Percentiles rank a stretch among this genome's conserved stretches.
Conservation (phyloP, 2,329 filamentous ascomycete species). For the Phaeoacremonium minimum region DNA sequence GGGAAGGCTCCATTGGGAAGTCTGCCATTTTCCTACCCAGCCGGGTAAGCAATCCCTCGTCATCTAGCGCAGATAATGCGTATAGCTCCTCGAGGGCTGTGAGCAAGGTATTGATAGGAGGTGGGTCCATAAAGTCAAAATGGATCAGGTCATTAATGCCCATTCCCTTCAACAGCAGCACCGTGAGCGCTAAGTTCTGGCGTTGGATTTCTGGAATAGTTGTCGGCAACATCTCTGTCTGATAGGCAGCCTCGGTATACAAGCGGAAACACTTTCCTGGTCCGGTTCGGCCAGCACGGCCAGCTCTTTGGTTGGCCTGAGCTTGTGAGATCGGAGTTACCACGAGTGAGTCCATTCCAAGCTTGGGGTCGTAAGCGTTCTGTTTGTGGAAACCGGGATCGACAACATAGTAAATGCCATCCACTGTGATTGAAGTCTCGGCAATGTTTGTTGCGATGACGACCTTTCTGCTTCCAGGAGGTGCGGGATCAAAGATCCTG, state of each 20-base stretch:
- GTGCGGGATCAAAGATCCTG: constrained; percentile 89
- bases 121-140: constrained; percentile 99
- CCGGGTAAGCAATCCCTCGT: constrained; percentile 89
- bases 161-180: constrained; percentile 98
- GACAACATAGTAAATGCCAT: constrained; percentile 95
- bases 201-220: constrained; percentile 96
- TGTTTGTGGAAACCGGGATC: constrained; percentile 98
- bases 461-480: constrained; percentile 81
- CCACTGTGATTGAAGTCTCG: constrained; percentile 96
- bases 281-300: constrained; percentile 87
- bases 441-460: constrained; percentile 98
- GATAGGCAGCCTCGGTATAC: constrained; percentile 92
- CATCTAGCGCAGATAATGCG: constrained; percentile 83
- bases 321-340: constrained; percentile 96
- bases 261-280: constrained; percentile 94
- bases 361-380: constrained; percentile 92
- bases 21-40: constrained; percentile 96
- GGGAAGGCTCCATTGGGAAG: constrained; percentile 92
- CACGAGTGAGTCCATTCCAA: constrained; percentile 95
- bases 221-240: constrained; percentile 94
- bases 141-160: constrained; percentile 96
- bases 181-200: constrained; percentile 87
- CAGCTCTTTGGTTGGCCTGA: constrained; percentile 90
- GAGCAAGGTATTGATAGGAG: constrained; percentile 95
- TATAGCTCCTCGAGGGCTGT: constrained; percentile 95